Base-by-base conservation (phyloP, 768 basidiomycete genomes). In the Pleurotus platypus region DNA sequence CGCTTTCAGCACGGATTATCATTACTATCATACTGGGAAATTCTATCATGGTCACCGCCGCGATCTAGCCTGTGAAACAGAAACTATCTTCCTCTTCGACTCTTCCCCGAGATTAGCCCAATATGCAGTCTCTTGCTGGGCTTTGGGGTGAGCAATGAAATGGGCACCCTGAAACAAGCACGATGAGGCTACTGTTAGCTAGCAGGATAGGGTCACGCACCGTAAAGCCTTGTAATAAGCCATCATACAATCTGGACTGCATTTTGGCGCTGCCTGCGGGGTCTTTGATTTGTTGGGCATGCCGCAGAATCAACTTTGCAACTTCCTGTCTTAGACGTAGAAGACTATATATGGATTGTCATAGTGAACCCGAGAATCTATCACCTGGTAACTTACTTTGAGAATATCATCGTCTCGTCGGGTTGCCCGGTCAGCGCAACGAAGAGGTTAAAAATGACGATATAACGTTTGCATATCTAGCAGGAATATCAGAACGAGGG, bases 381-480 rank as follows among this genome's bases (percentile, higher is more conserved):
- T 35, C 9, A 9, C 27, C 38, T 50, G 16, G 12, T 8, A 27
- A 67, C 85, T 62, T 66, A 96, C 96, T 94, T 94, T 20, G 89
- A 85, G 66, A 97, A 97, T 47, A 98, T 90, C 94, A 98, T 97
- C 7, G 92, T 92, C 68, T 97, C 95, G 62, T 97, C 93, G 42
- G 85, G 87, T 59, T 90, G 87, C 39, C 81, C 82, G 2, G 90
- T 92, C 61, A 99, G 72, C 26, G 84, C 81, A 18, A 95, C 84
- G 60, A 94, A 85, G 2, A 89, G 85, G 58, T 85, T 87, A 77
- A 98, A 98, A 64, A 97, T 67, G 13, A 75, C 75, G 12, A 87
- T 78, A 69, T 98, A 99, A 57, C 86, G 83, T 49, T 77, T 79
- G 67, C 89, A 90, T 12, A 94, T 83, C 89, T 81, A 37, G 20